phyloP scores from a whole-genome alignment of 2,329 filamentous ascomycete genomes.

The Phaeosphaeriaceae sp. region DNA sequence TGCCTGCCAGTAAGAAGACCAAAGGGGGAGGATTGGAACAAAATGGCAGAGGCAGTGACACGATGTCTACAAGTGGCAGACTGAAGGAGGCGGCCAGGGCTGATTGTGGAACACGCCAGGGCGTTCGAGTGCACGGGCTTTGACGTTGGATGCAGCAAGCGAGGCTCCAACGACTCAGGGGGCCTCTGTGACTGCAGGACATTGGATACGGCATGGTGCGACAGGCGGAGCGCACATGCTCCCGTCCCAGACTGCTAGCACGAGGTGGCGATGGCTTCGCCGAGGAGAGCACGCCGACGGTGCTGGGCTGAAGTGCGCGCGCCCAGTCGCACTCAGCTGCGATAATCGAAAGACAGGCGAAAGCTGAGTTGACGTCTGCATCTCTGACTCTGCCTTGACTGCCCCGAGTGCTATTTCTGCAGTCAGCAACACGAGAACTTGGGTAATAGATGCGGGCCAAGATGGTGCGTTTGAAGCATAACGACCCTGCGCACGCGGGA shows the following conservation, averaged over 20 bases:
- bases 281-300: constrained; percentile 8
- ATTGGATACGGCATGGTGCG: constrained; percentile 39
- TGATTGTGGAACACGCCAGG: constrained; percentile 34
- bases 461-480: constrained; percentile 26
- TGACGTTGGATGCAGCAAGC: constrained; percentile 28
- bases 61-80: constrained; percentile 32
- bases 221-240: constrained; percentile 40
- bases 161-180: constrained; percentile 27
- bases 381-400: background rate
- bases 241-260: constrained; percentile 27
- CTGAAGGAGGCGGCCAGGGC: constrained; percentile 30
- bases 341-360: background rate
- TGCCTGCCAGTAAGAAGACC: constrained; percentile 22
- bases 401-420: constrained; percentile 9
- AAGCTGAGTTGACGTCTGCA: background rate
- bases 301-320: constrained; percentile 4
- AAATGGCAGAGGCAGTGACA: constrained; percentile 24
- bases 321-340: constrained; percentile 1
- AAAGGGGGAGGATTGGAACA: constrained; percentile 23
- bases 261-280: constrained; percentile 18
- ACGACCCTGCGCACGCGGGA: constrained; percentile 5
- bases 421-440: constrained; percentile 14
- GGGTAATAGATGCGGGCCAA: constrained; percentile 1
- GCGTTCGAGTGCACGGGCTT: constrained; percentile 31
- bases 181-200: constrained; percentile 15